Conservation (phyloP, 2,329 filamentous ascomycete genomes). For the Helicocarpus griseus region DNA sequence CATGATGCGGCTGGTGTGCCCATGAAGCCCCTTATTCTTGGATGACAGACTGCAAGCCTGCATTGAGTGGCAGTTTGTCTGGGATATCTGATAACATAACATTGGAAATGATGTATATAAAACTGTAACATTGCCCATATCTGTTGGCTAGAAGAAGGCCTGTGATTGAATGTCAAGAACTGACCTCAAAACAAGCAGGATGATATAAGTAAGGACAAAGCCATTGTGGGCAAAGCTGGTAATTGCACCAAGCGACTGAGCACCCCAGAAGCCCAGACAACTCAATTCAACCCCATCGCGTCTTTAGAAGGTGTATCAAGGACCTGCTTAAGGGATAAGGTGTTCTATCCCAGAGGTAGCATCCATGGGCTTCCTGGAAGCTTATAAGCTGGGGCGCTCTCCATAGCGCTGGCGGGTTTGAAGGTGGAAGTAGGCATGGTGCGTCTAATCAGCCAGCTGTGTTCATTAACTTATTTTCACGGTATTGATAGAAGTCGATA, state of each 20-base stretch:
- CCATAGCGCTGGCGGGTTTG: too few species aligned
- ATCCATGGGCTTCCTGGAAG: too few species aligned
- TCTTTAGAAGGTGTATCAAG: too few species aligned
- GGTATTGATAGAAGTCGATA: too few species aligned
- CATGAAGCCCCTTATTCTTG: neutral
- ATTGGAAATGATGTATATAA: neutral
- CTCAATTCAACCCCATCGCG: neutral
- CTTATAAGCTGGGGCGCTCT: too few species aligned
- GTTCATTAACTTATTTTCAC: too few species aligned
- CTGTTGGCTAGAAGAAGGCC: neutral
- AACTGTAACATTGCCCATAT: neutral
- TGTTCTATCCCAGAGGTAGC: too few species aligned
- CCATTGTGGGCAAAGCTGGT: neutral
- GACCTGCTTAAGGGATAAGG: too few species aligned
- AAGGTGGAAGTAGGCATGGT: too few species aligned
- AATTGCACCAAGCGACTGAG: neutral
- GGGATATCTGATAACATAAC: neutral
- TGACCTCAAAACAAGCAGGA: neutral
- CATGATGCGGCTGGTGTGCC: neutral
- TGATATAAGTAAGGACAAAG: slow-evolving; percentile 5
- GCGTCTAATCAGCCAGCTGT: too few species aligned
- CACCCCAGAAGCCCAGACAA: neutral
- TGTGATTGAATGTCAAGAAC: neutral
- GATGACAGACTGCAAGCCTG: neutral
- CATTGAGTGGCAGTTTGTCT: neutral